These are phyloP conservation scores for Venturiaceae sp. DNA, from an alignment of 2,329 filamentous ascomycete species.

Conservation along the genomic window DNA sequence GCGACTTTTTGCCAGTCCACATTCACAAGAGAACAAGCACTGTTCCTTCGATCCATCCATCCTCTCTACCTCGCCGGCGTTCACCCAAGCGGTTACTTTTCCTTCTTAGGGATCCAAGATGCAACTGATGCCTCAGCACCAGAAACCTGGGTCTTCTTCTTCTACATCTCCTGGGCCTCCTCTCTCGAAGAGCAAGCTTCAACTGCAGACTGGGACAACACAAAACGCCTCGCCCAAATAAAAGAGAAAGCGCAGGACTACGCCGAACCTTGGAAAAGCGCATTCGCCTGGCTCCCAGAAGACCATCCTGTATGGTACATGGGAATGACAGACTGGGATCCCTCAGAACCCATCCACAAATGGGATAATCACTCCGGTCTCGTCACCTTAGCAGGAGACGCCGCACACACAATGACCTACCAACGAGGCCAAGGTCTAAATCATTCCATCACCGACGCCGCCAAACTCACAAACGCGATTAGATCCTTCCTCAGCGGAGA, in stretches of 20 bases:
- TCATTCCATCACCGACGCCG: conserved; percentile 34
- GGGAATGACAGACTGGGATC: conserved; percentile 26
- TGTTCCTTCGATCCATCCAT: conserved; percentile 33
- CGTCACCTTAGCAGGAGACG: conserved; percentile 29
- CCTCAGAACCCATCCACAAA: conserved; percentile 16
- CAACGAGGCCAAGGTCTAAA: conserved; percentile 41
- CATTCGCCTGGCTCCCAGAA: conserved; percentile 24
- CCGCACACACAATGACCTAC: conserved; percentile 31
- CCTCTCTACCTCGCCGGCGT: conserved; percentile 32
- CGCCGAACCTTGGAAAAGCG: conserved; percentile 34
- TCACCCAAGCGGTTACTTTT: conserved; percentile 34
- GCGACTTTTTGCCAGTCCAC: conserved; percentile 35
- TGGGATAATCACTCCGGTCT: conserved; percentile 25
- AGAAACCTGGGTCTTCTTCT: conserved; percentile 35
- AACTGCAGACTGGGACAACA: conserved; percentile 24
- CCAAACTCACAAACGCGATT: conserved; percentile 20
- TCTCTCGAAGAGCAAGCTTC: conserved; percentile 30
- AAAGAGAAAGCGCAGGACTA: conserved; percentile 29
- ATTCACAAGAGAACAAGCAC: conserved; percentile 32
- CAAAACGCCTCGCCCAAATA: conserved; percentile 27
- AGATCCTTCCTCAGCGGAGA: conserved; percentile 10
- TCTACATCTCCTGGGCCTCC: conserved; percentile 37
- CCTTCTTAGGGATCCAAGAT: conserved; percentile 37
- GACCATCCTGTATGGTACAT: conserved; percentile 22
- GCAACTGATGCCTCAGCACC: conserved; percentile 26